Evolutionary conservation across 2,329 filamentous ascomycete species (phyloP).

Genomic region (Pseudogymnoascus sp.): DNA sequence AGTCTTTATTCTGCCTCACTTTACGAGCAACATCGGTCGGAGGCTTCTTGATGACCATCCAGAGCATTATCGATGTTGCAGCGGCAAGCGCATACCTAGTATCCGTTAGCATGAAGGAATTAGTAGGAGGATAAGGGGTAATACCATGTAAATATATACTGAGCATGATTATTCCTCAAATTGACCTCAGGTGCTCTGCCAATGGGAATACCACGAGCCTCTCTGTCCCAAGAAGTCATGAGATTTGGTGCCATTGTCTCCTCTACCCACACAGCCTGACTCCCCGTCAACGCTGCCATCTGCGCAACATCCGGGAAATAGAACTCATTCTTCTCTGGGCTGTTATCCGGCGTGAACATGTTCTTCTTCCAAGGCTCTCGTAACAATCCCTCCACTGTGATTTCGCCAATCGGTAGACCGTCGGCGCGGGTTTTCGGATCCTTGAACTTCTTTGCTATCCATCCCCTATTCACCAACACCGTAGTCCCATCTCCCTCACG

Average conservation of each 20-base stretch:
- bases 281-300: conserved; percentile 79
- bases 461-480: conserved; percentile 82
- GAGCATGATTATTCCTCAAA: conserved; percentile 89
- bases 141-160: conserved; percentile 99
- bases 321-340: conserved; percentile 75
- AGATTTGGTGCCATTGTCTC: conserved; percentile 87
- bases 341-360: conserved; percentile 89
- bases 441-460: conserved; percentile 74
- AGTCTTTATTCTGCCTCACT: conserved; percentile 69
- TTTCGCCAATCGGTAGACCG: conserved; percentile 61
- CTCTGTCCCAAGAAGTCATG: conserved; percentile 66
- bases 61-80: conserved; percentile 91
- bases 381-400: conserved; percentile 77
- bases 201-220: conserved; percentile 79
- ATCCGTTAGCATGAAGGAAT: conserved; percentile 9
- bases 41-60: conserved; percentile 88
- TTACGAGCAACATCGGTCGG: conserved; percentile 65
- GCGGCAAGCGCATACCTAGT: conserved; percentile 75
- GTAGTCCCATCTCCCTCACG: conserved; percentile 57
- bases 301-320: conserved; percentile 91
- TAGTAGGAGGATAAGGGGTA: conserved; percentile 26
- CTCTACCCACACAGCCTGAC: conserved; percentile 90
- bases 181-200: conserved; percentile 85
- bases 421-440: conserved; percentile 56
- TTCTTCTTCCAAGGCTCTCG: conserved; percentile 95